Conservation (phyloP, 2,329 filamentous ascomycete genomes). For the Rhexocercosporidium sp. region DNA sequence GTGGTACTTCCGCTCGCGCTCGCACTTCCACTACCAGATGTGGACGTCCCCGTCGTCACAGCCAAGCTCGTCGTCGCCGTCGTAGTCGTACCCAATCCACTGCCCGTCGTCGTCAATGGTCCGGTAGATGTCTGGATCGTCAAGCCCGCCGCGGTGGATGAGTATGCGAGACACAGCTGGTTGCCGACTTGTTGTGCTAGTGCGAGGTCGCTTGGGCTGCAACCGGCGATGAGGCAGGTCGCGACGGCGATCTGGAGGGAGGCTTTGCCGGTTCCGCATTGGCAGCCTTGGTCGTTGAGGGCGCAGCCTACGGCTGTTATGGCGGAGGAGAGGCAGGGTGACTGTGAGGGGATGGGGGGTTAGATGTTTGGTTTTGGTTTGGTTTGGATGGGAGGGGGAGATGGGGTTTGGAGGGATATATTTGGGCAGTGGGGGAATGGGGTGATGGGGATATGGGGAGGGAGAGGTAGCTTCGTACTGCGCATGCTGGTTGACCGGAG, state of each 20-base stretch:
- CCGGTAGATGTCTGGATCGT: background rate
- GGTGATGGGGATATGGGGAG: background rate
- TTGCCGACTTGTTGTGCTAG: conserved; percentile 43
- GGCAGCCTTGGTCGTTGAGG: conserved; percentile 46
- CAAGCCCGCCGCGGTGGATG: conserved; percentile 28
- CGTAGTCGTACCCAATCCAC: background rate
- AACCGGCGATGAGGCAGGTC: conserved; percentile 42
- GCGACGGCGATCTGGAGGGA: conserved; percentile 36
- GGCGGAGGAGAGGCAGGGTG: conserved; percentile 44
- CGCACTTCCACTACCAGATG: background rate
- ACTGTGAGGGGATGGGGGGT: conserved; percentile 26
- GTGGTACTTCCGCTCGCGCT: too few relatives aligned
- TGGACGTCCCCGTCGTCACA: background rate
- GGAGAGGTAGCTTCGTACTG: conserved; percentile 43
- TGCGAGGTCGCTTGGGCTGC: conserved; percentile 41
- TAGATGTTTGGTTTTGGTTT: background rate
- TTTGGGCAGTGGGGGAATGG: too few relatives aligned
- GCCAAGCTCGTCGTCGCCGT: conserved; percentile 1
- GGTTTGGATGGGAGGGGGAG: conserved; percentile 1
- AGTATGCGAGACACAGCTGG: conserved; percentile 42
- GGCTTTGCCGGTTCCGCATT: conserved; percentile 42
- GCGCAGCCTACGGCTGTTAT: conserved; percentile 46
- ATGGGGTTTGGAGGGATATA: background rate
- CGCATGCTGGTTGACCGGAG: conserved; percentile 45
- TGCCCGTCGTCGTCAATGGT: background rate